Conservation (phyloP, 1,284 basidiomycete genomes). For the Ganoderma sinense region DNA sequence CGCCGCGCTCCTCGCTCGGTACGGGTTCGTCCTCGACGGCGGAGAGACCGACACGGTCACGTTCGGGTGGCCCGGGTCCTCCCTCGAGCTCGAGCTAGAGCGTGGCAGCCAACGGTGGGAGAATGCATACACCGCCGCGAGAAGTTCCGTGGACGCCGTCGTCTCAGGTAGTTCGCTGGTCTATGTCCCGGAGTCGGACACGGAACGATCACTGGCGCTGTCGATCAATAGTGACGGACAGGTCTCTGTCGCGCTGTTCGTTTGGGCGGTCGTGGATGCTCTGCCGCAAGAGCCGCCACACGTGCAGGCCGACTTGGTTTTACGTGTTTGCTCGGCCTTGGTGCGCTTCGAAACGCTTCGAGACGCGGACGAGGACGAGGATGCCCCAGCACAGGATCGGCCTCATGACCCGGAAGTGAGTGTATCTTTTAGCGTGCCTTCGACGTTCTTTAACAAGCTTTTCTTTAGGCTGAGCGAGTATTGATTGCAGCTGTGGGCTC, state of each 20-base stretch:
- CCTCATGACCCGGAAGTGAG: background rate
- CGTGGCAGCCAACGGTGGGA: background rate
- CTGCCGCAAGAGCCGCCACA: background rate
- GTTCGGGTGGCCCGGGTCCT: slow-evolving; percentile 51
- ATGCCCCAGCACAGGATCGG: background rate
- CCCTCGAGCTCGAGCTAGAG: slow-evolving; percentile 9
- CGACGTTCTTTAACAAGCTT: background rate
- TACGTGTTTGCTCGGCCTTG: background rate
- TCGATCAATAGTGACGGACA: slow-evolving; percentile 43
- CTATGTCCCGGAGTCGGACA: slow-evolving; percentile 17
- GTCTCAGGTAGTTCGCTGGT: slow-evolving; percentile 20
- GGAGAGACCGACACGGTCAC: slow-evolving; percentile 66
- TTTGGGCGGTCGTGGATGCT: slow-evolving; percentile 36
- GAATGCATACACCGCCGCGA: background rate
- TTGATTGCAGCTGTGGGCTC: background rate
- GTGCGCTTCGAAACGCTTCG: background rate
- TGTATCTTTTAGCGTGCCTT: background rate
- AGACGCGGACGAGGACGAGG: background rate
- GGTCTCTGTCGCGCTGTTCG: slow-evolving; percentile 41
- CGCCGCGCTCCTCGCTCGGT: slow-evolving; percentile 73
- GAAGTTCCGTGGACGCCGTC: background rate
- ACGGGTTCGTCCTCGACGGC: slow-evolving; percentile 76
- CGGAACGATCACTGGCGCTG: slow-evolving; percentile 7
- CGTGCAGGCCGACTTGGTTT: background rate
- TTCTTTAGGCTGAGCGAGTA: background rate